phyloP scores from a whole-genome alignment of 148 eudicot species.

The Diospyros kaki region DNA sequence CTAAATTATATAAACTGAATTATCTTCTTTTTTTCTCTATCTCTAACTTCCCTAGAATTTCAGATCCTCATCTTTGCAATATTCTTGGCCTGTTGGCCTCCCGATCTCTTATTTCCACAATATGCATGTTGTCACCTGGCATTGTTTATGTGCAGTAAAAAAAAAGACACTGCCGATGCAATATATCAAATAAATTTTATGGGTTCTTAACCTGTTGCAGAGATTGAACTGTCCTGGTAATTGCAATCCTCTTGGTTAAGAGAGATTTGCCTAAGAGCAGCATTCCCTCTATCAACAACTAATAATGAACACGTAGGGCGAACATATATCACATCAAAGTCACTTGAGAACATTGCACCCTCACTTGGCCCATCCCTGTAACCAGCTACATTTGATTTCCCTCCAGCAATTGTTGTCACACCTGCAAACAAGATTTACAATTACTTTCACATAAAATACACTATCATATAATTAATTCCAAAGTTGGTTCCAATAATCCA shows the following conservation, averaged over 20 bases:
- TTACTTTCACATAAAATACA: constrained; percentile 1
- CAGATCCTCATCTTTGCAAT: no score
- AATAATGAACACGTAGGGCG: constrained; percentile 81
- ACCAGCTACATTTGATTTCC: constrained; percentile 89
- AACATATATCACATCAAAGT: constrained; percentile 89
- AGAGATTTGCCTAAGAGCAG: constrained; percentile 88
- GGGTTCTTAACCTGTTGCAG: constrained; percentile 50
- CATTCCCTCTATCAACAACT: constrained; percentile 94
- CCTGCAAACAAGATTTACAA: constrained; percentile 37
- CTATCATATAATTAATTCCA: neutral
- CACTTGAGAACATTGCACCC: constrained; percentile 82
- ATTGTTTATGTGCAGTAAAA: neutral
- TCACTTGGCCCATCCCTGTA: constrained; percentile 98
- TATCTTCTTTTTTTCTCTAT: no score
- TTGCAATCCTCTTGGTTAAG: constrained; percentile 82
- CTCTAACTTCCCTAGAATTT: no score
- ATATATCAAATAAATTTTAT: constrained; percentile 11
- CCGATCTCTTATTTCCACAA: no score
- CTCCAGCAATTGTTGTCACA: constrained; percentile 99
- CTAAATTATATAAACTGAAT: no score
- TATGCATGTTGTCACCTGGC: no score
- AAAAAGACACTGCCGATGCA: neutral
- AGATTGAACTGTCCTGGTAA: constrained; percentile 54
- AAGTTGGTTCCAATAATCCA: neutral
- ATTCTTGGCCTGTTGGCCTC: no score